Percentiles rank a stretch among this genome's conserved stretches.
phyloP scores from a whole-genome alignment of 2,329 filamentous ascomycete species.

The Colletotrichum camelliae region DNA sequence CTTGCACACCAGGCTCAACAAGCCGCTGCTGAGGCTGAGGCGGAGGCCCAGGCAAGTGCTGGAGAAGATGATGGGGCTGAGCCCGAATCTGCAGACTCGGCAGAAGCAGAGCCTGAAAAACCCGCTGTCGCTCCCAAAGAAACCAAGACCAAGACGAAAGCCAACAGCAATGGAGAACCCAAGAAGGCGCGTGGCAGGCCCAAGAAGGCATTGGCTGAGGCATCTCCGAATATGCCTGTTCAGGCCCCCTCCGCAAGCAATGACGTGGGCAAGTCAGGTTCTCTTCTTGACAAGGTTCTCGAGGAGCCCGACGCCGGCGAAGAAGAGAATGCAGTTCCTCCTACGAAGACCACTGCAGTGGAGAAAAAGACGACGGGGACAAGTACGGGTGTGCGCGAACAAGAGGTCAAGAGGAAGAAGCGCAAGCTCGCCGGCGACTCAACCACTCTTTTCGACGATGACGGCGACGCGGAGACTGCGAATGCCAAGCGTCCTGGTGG shows the following conservation, averaged over 20 bases:
- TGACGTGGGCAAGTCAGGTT: constrained; percentile 37
- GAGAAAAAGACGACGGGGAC: constrained; percentile 27
- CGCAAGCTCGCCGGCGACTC: constrained; percentile 71
- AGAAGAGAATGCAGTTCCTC: constrained; percentile 30
- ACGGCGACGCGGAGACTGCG: constrained; percentile 44
- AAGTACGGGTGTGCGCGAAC: constrained; percentile 33
- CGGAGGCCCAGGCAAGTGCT: not conserved
- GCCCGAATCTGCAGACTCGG: not conserved
- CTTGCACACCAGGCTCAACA: constrained; percentile 1
- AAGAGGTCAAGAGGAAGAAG: constrained; percentile 68
- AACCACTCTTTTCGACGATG: constrained; percentile 73
- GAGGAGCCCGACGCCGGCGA: constrained; percentile 38
- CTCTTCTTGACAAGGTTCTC: constrained; percentile 41
- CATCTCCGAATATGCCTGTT: constrained; percentile 47
- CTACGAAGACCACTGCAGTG: constrained; percentile 31
- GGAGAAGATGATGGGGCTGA: not conserved
- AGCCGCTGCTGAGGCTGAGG: constrained; percentile 11
- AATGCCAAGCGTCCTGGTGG: constrained; percentile 34
- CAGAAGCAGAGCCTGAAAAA: constrained; percentile 3
- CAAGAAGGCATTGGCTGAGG: constrained; percentile 52
- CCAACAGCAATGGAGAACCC: not conserved
- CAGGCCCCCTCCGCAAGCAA: constrained; percentile 22
- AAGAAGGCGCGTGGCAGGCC: constrained; percentile 51
- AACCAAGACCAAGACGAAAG: constrained; percentile 28
- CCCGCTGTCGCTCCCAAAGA: constrained; percentile 23